Evolutionary conservation across 192 early-diverging fungal species (phyloP).

Genomic region (Backusella australiensis): DNA sequence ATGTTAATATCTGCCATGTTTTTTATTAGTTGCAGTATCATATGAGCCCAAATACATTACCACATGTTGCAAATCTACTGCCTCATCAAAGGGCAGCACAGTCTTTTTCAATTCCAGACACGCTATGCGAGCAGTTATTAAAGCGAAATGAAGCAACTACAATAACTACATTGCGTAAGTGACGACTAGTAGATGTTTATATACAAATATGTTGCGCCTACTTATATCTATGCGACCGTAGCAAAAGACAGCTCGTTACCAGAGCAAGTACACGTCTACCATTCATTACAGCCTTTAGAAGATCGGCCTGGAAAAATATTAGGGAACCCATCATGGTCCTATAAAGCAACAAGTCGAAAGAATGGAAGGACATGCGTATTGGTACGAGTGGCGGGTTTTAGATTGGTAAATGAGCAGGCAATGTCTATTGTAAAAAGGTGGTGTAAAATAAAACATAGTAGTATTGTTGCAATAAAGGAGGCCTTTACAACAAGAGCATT

Average conservation of each 20-base stretch:
- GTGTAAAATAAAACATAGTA: slow-evolving; percentile 74
- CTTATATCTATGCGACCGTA: background rate
- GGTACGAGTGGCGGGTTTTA: slow-evolving; percentile 78
- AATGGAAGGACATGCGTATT: slow-evolving; percentile 83
- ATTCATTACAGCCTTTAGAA: slow-evolving; percentile 14
- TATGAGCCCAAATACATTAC: slow-evolving; percentile 66
- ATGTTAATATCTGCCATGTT: background rate
- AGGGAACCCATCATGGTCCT: slow-evolving; percentile 57
- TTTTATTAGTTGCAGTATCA: slow-evolving; percentile 69
- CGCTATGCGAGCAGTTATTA: slow-evolving; percentile 72
- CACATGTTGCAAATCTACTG: slow-evolving; percentile 58
- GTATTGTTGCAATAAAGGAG: slow-evolving; percentile 83
- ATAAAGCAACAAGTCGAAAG: slow-evolving; percentile 76
- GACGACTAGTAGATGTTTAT: slow-evolving; percentile 4
- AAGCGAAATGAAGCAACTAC: slow-evolving; percentile 56
- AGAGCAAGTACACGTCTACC: slow-evolving; percentile 23
- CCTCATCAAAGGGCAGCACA: slow-evolving; percentile 77
- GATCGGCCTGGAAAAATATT: background rate
- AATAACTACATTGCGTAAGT: slow-evolving; percentile 8
- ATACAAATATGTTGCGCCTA: background rate
- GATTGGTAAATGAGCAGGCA: slow-evolving; percentile 71
- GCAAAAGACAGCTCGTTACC: slow-evolving; percentile 1
- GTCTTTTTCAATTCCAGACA: slow-evolving; percentile 81
- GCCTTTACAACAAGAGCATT: slow-evolving; percentile 96
- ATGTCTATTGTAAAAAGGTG: slow-evolving; percentile 84